These are phyloP conservation scores for Rhamnella rubrinervis DNA, from an alignment of 331 rosid genomes.

Conservation along the genomic window DNA sequence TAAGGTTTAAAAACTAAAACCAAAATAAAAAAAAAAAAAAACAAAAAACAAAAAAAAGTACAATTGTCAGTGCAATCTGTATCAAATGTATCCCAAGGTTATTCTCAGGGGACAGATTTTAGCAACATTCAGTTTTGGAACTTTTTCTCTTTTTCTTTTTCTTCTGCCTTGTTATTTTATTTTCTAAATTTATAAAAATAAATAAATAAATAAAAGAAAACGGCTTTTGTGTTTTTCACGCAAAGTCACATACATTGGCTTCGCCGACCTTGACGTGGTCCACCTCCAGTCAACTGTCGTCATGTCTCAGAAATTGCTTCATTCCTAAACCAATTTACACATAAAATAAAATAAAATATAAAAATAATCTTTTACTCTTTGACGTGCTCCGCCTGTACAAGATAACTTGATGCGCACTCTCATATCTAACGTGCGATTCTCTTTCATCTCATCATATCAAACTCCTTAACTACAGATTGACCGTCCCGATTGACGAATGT, in stretches of 20 bases:
- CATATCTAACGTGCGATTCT: too few relatives aligned
- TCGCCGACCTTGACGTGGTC: constrained; percentile 28
- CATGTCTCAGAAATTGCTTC: background rate
- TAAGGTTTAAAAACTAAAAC: background rate
- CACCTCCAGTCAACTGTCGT: constrained; percentile 25
- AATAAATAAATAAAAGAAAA: too few relatives aligned
- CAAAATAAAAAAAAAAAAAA: background rate
- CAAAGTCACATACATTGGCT: constrained; percentile 25
- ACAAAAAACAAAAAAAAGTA: background rate
- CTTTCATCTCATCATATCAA: too few relatives aligned
- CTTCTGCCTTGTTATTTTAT: background rate
- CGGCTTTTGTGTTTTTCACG: constrained; percentile 33
- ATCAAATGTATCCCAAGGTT: background rate
- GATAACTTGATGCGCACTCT: too few relatives aligned
- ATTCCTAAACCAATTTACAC: background rate
- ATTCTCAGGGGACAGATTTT: background rate
- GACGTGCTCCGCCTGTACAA: too few relatives aligned
- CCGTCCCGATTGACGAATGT: background rate
- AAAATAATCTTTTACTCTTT: background rate
- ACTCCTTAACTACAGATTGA: background rate
- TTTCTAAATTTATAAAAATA: background rate
- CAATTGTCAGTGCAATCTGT: too few relatives aligned
- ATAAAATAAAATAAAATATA: too few relatives aligned
- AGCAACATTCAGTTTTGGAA: constrained; percentile 12
- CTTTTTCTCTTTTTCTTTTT: background rate